Percentiles rank a stretch among this genome's conserved stretches.
phyloP scores from a whole-genome alignment of 83 land plant genomes.

The Picea abies region DNA sequence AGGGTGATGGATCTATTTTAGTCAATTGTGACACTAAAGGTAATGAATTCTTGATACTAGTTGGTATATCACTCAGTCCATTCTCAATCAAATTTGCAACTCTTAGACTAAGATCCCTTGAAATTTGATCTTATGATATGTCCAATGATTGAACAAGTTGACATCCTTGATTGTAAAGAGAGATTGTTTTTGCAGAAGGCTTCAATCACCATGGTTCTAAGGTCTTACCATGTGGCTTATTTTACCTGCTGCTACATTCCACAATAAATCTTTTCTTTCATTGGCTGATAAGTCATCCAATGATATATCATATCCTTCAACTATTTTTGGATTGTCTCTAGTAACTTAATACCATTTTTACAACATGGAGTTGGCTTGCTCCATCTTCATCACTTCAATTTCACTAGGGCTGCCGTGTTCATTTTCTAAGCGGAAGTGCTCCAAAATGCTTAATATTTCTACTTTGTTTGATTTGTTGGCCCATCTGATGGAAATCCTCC shows the following conservation, averaged over 20 bases:
- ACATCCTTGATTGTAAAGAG: constrained; percentile 57
- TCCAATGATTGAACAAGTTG: constrained; percentile 45
- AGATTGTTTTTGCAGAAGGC: constrained; percentile 55
- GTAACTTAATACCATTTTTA: too few species aligned
- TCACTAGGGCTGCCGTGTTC: too few species aligned
- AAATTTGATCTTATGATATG: not conserved
- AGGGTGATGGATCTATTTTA: constrained; percentile 64
- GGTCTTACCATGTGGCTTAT: too few species aligned
- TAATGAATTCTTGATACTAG: constrained; percentile 68
- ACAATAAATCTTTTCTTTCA: constrained; percentile 64
- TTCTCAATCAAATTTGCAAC: constrained; percentile 20
- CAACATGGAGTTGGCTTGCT: too few species aligned
- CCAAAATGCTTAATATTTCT: too few species aligned
- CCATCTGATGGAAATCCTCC: too few species aligned
- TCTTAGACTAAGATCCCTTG: constrained; percentile 7
- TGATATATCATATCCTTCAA: constrained; percentile 49
- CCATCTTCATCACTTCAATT: too few species aligned
- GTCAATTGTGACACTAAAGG: constrained; percentile 50
- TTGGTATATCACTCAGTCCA: constrained; percentile 40
- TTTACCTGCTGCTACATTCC: constrained; percentile 68
- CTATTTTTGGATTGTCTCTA: too few species aligned
- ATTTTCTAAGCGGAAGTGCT: too few species aligned
- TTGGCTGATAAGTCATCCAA: constrained; percentile 61
- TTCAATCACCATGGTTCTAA: constrained; percentile 5
- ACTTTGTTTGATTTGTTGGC: too few species aligned